Conservation (phyloP, 768 basidiomycete species). For the Boletus rubescentipes region DNA sequence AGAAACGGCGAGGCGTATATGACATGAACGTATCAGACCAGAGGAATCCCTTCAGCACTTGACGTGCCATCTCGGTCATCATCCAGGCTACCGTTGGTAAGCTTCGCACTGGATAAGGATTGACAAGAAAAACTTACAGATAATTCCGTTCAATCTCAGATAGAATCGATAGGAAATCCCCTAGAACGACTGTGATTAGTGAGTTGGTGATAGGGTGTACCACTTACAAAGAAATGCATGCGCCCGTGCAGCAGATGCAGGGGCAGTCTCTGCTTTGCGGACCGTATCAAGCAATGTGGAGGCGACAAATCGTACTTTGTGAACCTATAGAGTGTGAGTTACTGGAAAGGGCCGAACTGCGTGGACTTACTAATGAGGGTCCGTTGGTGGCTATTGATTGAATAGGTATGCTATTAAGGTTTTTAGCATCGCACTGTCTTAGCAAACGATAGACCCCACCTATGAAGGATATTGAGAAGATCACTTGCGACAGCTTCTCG, state of each 20-base stretch:
- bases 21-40: conserved; percentile 12
- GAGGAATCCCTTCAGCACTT: conserved; percentile 52
- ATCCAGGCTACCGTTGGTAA: conserved; percentile 45
- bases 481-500: conserved; percentile 86
- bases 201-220: neutral
- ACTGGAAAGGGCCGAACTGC: neutral
- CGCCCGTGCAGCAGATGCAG: conserved; percentile 78
- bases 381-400: conserved; percentile 91
- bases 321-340: conserved; percentile 50
- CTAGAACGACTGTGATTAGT: conserved; percentile 37
- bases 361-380: conserved; percentile 59
- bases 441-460: conserved; percentile 38
- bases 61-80: conserved; percentile 44
- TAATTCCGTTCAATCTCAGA: conserved; percentile 93
- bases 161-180: conserved; percentile 90
- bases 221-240: conserved; percentile 81
- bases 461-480: conserved; percentile 81
- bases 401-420: conserved; percentile 70
- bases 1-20: neutral
- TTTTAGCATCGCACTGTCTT: conserved; percentile 4
- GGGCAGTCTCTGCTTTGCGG: conserved; percentile 75
- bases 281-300: conserved; percentile 86
- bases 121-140: conserved; percentile 48
- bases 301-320: conserved; percentile 92
- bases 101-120: neutral